Evolutionary conservation across 345 rosid genomes (phyloP), one percentile per base, ranked within the genome.

Genomic region (Iberis pinnata): DNA sequence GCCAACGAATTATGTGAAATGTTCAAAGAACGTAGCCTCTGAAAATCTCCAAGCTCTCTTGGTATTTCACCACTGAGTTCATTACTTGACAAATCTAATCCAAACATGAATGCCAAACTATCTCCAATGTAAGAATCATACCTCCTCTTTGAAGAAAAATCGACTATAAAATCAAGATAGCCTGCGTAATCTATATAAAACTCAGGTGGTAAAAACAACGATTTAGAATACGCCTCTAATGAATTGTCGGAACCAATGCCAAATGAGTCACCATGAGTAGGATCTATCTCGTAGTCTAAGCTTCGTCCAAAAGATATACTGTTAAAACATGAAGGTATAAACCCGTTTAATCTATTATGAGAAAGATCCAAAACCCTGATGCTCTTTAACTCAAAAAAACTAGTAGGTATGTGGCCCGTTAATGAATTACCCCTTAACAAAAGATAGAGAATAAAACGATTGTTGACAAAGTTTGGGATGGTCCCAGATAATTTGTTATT

Each of bases 51-150:
- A 0, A 76, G 0, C 29, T 49, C 60, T 6, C 0, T 0, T 4
- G 81, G 77, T 41, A 79, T 74, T 8, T 48, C 17, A 12, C 79
- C 76, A 0, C 38, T 37, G 1, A 74, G 43, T 8, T 59, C 61
- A 10, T 79, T 79, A 4, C 31, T n/a, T 1, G 79, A 76, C 16
- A 76, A 40, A 25, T 79, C 78, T 1, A 74, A 12, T 27, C 75
- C 80, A 1, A 46, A 49, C 18, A 51, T 1, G 25, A 72, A 18
- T 9, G 1, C 1, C 0, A 47, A 49, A 29, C 9, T 27, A 1
- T 1, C 35, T 33, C 43, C 62, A 16, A 14, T 35, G 17, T 58
- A 58, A 13, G 35, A 0, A 58, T 58, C 62, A 2, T 58, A 58
- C 7, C 61, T 7, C 2, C 43, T 43, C 8, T 58, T 56, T 11